Evolutionary conservation across 139 green algal species (phyloP).

Genomic region (Marvania coccoides): DNA sequence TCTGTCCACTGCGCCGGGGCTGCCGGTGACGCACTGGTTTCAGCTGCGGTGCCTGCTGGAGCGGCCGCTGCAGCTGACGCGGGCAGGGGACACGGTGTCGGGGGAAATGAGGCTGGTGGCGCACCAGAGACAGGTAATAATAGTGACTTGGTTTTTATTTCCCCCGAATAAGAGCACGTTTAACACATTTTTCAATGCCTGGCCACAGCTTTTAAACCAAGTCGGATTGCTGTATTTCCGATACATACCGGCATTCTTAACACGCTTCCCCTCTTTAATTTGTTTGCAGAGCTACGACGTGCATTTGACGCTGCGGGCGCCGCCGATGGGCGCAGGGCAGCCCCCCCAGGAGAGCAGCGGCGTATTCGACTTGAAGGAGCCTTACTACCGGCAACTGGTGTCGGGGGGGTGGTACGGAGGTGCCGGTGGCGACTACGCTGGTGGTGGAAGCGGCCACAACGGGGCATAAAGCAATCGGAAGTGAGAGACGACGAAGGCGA

Average conservation of each 20-base stretch:
- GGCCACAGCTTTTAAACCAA: too few relatives aligned
- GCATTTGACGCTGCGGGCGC: slow-evolving; percentile 47
- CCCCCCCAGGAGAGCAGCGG: slow-evolving; percentile 14
- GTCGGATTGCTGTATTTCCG: too few relatives aligned
- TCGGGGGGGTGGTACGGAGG: background rate
- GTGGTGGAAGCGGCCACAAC: too few relatives aligned
- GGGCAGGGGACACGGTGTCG: slow-evolving; percentile 32
- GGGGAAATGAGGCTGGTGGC: slow-evolving; percentile 55
- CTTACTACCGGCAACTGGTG: slow-evolving; percentile 72
- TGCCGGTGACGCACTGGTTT: slow-evolving; percentile 92
- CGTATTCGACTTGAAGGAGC: slow-evolving; percentile 86
- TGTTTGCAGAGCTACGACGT: slow-evolving; percentile 86
- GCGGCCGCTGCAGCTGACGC: slow-evolving; percentile 40
- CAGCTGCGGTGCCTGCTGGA: slow-evolving; percentile 79
- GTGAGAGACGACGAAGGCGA: too few relatives aligned
- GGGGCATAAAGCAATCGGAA: too few relatives aligned
- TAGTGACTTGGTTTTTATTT: background rate
- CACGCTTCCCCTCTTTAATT: too few relatives aligned
- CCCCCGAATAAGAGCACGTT: too few relatives aligned
- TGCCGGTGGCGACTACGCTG: too few relatives aligned
- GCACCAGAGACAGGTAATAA: slow-evolving; percentile 64
- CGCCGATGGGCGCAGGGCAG: slow-evolving; percentile 33
- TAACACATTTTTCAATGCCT: too few relatives aligned
- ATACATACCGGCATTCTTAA: too few relatives aligned
- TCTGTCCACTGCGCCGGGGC: slow-evolving; percentile 85